These are phyloP conservation scores for Rhodocollybia butyracea DNA, from an alignment of 768 basidiomycete species.

Conservation along the genomic window DNA sequence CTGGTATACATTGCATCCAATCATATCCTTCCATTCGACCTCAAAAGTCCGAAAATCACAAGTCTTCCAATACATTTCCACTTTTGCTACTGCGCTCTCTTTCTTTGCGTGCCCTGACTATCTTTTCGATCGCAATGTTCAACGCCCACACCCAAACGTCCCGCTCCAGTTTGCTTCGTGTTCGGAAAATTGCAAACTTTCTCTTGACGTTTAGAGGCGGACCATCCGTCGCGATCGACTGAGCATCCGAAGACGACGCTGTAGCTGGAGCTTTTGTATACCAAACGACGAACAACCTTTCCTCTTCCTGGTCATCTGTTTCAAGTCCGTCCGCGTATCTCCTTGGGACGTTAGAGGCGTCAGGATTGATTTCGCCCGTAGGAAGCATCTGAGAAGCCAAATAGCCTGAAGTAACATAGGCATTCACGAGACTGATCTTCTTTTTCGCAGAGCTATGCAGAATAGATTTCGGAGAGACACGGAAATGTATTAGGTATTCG, in stretches of 20 bases:
- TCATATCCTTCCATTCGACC: not conserved
- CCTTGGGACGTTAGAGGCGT: constrained; percentile 51
- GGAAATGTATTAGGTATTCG: constrained; percentile 73
- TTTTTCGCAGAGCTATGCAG: constrained; percentile 55
- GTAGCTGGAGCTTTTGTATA: constrained; percentile 34
- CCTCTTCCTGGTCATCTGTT: constrained; percentile 82
- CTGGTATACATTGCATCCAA: not conserved
- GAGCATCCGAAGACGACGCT: not conserved
- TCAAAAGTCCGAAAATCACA: constrained; percentile 13
- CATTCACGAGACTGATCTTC: constrained; percentile 59
- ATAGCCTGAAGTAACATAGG: constrained; percentile 86
- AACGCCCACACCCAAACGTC: constrained; percentile 96
- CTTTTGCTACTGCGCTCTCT: constrained; percentile 65
- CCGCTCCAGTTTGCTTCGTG: constrained; percentile 81
- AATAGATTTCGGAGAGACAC: constrained; percentile 53
- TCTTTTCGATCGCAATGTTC: constrained; percentile 84
- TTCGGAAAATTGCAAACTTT: constrained; percentile 63
- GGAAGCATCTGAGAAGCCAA: constrained; percentile 68
- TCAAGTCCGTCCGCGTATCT: constrained; percentile 91
- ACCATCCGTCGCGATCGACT: constrained; percentile 15
- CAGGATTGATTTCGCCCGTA: constrained; percentile 58
- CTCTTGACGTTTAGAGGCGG: constrained; percentile 56
- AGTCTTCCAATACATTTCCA: constrained; percentile 52
- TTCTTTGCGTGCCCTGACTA: constrained; percentile 56
- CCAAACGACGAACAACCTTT: constrained; percentile 82